These are phyloP conservation scores for Alternaria consortialis DNA, from an alignment of 2,329 filamentous ascomycete genomes.

Conservation along the genomic window DNA sequence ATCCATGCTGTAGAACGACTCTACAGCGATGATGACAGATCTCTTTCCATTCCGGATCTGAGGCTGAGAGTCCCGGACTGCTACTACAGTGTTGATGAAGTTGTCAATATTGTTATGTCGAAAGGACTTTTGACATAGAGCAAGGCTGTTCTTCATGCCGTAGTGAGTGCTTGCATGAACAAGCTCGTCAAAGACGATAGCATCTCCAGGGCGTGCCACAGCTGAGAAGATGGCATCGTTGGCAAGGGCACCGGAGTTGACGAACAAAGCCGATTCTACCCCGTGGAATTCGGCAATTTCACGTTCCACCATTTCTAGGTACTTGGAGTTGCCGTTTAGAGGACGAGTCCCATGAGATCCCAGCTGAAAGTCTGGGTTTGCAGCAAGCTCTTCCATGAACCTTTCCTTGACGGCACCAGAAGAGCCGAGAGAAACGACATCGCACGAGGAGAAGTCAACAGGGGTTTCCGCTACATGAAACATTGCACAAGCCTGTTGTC, in stretches of 20 bases:
- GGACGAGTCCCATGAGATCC: constrained; percentile 67
- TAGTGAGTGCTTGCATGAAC: constrained; percentile 82
- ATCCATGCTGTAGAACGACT: constrained; percentile 76
- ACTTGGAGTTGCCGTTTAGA: constrained; percentile 68
- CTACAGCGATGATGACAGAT: constrained; percentile 40
- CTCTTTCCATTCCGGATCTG: constrained; percentile 39
- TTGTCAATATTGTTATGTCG: constrained; percentile 62
- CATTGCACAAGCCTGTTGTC: neutral
- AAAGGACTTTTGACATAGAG: constrained; percentile 59
- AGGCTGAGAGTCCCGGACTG: constrained; percentile 5
- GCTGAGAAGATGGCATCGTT: constrained; percentile 52
- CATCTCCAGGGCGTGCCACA: constrained; percentile 65
- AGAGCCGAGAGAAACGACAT: constrained; percentile 64
- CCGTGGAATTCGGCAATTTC: constrained; percentile 67
- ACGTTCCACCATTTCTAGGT: constrained; percentile 63
- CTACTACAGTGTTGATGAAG: constrained; percentile 53
- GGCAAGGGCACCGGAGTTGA: constrained; percentile 60
- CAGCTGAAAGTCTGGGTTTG: constrained; percentile 50
- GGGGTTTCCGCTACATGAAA: neutral
- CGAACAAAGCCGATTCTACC: constrained; percentile 63
- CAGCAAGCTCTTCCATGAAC: constrained; percentile 57
- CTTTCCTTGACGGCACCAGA: constrained; percentile 55
- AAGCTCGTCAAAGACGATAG: constrained; percentile 74
- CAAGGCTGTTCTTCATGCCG: constrained; percentile 73
- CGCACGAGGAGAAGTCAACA: constrained; percentile 67